Conservation (phyloP, 176 grass and related monocot species). For the Zoysia pacifica region DNA sequence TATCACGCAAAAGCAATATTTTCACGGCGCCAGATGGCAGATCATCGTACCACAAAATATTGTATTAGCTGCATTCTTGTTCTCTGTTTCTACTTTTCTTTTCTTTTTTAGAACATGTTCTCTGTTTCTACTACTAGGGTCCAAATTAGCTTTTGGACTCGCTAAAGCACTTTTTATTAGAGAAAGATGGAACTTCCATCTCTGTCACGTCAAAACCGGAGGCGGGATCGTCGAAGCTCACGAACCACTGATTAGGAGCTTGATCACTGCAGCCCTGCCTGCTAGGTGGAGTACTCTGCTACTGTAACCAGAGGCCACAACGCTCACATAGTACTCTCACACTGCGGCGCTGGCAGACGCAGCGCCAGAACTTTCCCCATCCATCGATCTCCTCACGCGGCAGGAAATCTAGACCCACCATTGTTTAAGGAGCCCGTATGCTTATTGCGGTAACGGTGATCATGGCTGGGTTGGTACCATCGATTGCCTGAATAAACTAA, state of each 20-base stretch:
- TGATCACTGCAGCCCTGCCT: background rate
- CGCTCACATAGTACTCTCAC: background rate
- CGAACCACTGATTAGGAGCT: constrained; percentile 7
- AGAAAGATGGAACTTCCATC: constrained; percentile 13
- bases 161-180: constrained; percentile 9
- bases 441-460: constrained; percentile 20
- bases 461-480: constrained; percentile 26
- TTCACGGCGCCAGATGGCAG: too few species aligned
- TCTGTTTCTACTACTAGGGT: background rate
- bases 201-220: constrained; percentile 32
- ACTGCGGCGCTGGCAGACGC: constrained; percentile 30
- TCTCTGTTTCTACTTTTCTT: too few species aligned
- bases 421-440: constrained; percentile 13
- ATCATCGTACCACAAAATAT: too few species aligned
- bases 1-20: background rate
- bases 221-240: background rate
- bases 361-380: constrained; percentile 49
- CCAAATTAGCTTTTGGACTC: constrained; percentile 18
- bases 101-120: background rate
- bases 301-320: constrained; percentile 18
- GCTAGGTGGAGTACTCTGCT: background rate
- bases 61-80: too few species aligned
- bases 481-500: constrained; percentile 41
- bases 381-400: constrained; percentile 17
- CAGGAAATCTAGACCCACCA: constrained; percentile 41